These are phyloP conservation scores for Plectosphaerella cucumerina DNA, from an alignment of 2,329 filamentous ascomycete species.

Conservation along the genomic window DNA sequence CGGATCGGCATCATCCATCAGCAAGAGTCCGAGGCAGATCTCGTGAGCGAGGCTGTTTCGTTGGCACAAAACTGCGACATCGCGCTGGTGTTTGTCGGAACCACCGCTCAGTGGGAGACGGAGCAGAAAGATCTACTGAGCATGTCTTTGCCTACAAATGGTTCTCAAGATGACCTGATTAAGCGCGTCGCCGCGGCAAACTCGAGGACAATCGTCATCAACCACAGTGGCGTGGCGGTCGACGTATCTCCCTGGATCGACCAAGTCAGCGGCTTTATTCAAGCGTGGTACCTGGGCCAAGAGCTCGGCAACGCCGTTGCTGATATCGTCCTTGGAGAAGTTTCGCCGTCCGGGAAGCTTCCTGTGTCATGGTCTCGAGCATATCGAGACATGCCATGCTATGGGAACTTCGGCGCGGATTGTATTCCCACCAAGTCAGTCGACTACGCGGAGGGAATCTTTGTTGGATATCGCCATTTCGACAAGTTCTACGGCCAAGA, in stretches of 20 bases:
- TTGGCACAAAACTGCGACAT: conserved; percentile 57
- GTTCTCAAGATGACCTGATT: conserved; percentile 52
- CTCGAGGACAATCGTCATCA: conserved; percentile 55
- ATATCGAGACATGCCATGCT: conserved; percentile 40
- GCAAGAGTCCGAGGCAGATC: conserved; percentile 21
- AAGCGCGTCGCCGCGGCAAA: conserved; percentile 51
- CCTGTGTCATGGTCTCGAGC: conserved; percentile 47
- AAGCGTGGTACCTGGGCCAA: conserved; percentile 75
- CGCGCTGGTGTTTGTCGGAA: conserved; percentile 47
- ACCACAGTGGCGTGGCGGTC: conserved; percentile 59
- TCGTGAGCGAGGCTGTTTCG: conserved; percentile 49
- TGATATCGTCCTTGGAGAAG: conserved; percentile 58
- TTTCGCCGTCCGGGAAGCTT: conserved; percentile 43
- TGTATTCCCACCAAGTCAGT: too few species aligned
- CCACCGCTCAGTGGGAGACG: conserved; percentile 60
- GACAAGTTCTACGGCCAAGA: conserved; percentile 44
- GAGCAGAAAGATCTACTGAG: conserved; percentile 65
- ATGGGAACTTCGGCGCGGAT: conserved; percentile 54
- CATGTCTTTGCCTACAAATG: conserved; percentile 58
- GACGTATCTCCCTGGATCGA: conserved; percentile 47
- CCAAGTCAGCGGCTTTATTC: conserved; percentile 55
- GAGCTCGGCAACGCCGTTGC: conserved; percentile 64
- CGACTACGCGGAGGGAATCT: conserved; percentile 71
- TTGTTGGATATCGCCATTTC: conserved; percentile 70
- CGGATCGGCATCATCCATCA: neutral